Percentiles rank a stretch among this genome's conserved stretches.
These are phyloP conservation scores for Penicillium sumatraense DNA, from an alignment of 2,329 filamentous ascomycete genomes.

Conservation along the genomic window DNA sequence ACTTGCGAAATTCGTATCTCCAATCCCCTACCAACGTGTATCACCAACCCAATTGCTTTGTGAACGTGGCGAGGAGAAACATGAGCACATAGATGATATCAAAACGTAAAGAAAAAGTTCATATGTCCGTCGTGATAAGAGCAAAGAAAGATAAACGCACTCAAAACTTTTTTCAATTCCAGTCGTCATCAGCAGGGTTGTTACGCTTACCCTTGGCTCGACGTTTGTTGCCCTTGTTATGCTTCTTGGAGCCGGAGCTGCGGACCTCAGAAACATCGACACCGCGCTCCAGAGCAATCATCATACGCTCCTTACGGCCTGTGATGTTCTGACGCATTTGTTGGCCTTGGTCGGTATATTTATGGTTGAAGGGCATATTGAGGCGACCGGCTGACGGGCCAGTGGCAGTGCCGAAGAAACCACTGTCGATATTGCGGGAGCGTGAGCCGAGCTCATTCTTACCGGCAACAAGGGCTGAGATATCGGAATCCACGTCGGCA, in stretches of 20 bases:
- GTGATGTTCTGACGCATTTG: slow-evolving; percentile 75
- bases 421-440: slow-evolving; percentile 77
- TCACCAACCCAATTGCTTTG: background rate
- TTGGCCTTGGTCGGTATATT: slow-evolving; percentile 81
- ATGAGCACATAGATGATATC: slow-evolving; percentile 22
- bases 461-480: slow-evolving; percentile 25
- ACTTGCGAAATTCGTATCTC: slow-evolving; percentile 25
- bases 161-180: slow-evolving; percentile 32
- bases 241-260: slow-evolving; percentile 76
- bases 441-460: slow-evolving; percentile 66
- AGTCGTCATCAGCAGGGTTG: slow-evolving; percentile 35
- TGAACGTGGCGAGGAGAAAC: slow-evolving; percentile 5
- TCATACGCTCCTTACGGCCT: slow-evolving; percentile 77
- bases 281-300: slow-evolving; percentile 83
- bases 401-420: slow-evolving; percentile 78
- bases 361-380: slow-evolving; percentile 82
- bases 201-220: slow-evolving; percentile 39
- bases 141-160: slow-evolving; percentile 14
- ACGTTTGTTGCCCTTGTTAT: slow-evolving; percentile 56
- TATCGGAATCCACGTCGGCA: slow-evolving; percentile 39
- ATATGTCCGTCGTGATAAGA: slow-evolving; percentile 12
- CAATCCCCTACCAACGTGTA: slow-evolving; percentile 9
- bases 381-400: slow-evolving; percentile 66
- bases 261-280: slow-evolving; percentile 78
- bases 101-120: slow-evolving; percentile 13